Percentiles rank a stretch among this genome's conserved stretches.
phyloP scores from a whole-genome alignment of 2,329 filamentous ascomycete species.

The Colletotrichum sp. region DNA sequence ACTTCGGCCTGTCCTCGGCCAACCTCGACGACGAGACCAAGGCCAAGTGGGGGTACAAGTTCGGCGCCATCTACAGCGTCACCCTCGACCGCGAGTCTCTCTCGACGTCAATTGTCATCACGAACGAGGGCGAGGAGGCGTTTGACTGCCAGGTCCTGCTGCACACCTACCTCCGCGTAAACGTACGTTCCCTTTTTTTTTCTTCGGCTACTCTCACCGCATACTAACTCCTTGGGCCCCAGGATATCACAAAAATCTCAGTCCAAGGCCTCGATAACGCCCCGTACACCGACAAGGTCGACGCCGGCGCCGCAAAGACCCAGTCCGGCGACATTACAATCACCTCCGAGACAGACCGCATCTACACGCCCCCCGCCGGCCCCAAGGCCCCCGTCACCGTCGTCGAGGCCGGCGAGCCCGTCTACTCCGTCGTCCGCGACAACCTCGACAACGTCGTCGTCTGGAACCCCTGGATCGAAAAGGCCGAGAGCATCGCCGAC shows the following conservation, averaged over 20 bases:
- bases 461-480: constrained; percentile 96
- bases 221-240: background rate
- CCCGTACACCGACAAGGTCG: constrained; percentile 84
- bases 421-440: constrained; percentile 80
- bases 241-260: constrained; percentile 80
- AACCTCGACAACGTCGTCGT: constrained; percentile 88
- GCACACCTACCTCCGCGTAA: constrained; percentile 86
- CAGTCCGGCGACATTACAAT: constrained; percentile 71
- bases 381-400: constrained; percentile 65
- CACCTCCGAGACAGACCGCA: constrained; percentile 81
- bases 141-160: constrained; percentile 93
- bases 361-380: constrained; percentile 76
- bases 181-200: constrained; percentile 53
- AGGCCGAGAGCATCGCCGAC: constrained; percentile 81
- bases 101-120: constrained; percentile 82
- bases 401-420: constrained; percentile 64
- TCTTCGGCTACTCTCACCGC: background rate
- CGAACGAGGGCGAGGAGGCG: constrained; percentile 81
- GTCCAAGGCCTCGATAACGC: constrained; percentile 80
- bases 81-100: constrained; percentile 78
- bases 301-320: constrained; percentile 67
- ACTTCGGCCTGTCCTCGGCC: constrained; percentile 85
- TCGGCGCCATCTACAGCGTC: constrained; percentile 92
- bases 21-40: constrained; percentile 73
- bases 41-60: constrained; percentile 83